These are phyloP conservation scores for Thraustotheca clavata DNA, from an alignment of 352 stramenopile species.

Conservation along the genomic window DNA sequence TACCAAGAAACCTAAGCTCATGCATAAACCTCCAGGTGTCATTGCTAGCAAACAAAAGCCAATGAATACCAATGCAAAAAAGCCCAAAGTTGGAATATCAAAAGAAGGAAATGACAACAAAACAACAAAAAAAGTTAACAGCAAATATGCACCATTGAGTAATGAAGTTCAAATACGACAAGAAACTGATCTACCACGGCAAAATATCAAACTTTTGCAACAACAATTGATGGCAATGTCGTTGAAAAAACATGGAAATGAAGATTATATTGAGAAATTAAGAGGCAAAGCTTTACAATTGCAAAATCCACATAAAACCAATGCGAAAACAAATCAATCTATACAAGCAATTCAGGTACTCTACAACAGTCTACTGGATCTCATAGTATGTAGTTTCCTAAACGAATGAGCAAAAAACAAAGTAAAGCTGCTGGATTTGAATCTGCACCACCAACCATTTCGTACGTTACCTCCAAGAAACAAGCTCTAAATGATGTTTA, in stretches of 20 bases:
- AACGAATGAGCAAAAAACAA: slow-evolving; percentile 12
- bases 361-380: not conserved
- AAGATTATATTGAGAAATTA: slow-evolving; percentile 18
- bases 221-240: not conserved
- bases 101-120: not conserved
- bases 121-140: not conserved
- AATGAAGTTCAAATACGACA: not conserved
- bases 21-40: not conserved
- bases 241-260: not conserved
- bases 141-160: not conserved
- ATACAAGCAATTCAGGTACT: not conserved
- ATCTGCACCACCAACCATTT: not conserved
- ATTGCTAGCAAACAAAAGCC: not conserved
- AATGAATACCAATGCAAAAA: not conserved
- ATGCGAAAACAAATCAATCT: not conserved
- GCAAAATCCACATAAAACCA: slow-evolving; percentile 16
- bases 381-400: slow-evolving; percentile 1
- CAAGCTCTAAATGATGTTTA: not conserved
- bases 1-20: slow-evolving; percentile 19
- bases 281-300: slow-evolving; percentile 16
- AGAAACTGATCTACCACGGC: not conserved
- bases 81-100: not conserved
- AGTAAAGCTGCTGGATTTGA: not conserved
- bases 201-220: slow-evolving; percentile 6
- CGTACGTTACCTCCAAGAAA: not conserved